These are phyloP conservation scores for Malus sylvestris DNA, from an alignment of 306 rosid genomes.

Conservation along the genomic window DNA sequence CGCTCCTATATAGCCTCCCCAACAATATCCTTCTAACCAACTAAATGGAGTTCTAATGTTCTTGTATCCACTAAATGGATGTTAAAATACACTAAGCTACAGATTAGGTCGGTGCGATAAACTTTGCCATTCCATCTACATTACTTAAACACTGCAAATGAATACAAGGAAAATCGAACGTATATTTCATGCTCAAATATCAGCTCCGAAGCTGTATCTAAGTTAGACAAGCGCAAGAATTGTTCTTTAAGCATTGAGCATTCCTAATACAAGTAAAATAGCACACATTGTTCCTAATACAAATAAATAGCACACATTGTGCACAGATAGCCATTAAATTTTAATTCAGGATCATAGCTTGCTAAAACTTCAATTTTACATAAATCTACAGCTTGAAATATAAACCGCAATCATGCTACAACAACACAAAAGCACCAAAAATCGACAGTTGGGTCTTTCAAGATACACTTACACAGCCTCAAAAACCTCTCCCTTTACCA, in stretches of 20 bases:
- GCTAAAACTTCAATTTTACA: constrained; percentile 5
- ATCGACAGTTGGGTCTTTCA: background rate
- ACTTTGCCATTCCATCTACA: background rate
- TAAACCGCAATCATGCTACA: background rate
- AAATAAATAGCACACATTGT: background rate
- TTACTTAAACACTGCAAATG: background rate
- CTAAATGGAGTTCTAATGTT: background rate
- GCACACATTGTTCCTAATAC: background rate
- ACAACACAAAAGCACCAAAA: background rate
- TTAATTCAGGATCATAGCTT: constrained; percentile 1
- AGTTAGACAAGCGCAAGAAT: background rate
- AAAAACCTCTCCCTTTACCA: background rate
- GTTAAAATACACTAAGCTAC: background rate
- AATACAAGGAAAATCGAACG: background rate
- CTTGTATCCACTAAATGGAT: background rate
- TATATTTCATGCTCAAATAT: background rate
- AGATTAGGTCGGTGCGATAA: background rate
- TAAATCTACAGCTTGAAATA: constrained; percentile 6
- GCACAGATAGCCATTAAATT: background rate
- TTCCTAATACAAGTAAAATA: background rate
- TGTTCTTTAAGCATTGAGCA: background rate
- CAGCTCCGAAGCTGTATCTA: background rate
- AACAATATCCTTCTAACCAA: background rate
- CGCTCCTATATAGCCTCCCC: background rate
- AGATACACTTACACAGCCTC: constrained; percentile 4